phyloP scores from a whole-genome alignment of 306 rosid genomes.

The Trichosanthes truncata region DNA sequence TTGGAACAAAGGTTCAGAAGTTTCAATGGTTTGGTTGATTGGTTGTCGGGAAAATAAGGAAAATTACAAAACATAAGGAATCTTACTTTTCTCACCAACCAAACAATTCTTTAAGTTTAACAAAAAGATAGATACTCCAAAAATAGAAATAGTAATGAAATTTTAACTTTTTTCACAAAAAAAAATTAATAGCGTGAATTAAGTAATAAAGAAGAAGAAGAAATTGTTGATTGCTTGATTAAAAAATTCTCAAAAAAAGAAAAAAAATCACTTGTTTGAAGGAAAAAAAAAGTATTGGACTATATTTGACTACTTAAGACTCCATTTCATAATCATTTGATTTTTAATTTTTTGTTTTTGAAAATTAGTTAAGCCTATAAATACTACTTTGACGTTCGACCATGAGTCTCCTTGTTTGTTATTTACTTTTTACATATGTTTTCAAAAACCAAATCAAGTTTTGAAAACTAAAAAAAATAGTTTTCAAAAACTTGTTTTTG shows the following conservation, averaged over 20 bases:
- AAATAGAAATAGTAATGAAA: not conserved
- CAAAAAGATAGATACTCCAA: not conserved
- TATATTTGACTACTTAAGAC: too few relatives aligned
- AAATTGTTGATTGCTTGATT: not conserved
- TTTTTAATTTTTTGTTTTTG: too few relatives aligned
- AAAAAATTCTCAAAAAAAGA: too few relatives aligned
- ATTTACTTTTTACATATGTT: too few relatives aligned
- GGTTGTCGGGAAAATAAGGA: slow-evolving; percentile 65
- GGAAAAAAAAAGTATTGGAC: not conserved
- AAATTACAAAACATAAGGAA: slow-evolving; percentile 65
- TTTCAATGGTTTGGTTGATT: slow-evolving; percentile 19
- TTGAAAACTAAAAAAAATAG: too few relatives aligned
- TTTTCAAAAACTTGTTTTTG: too few relatives aligned
- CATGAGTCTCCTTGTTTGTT: too few relatives aligned
- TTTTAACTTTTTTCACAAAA: not conserved
- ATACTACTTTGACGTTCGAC: too few relatives aligned
- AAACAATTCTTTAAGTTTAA: slow-evolving; percentile 9
- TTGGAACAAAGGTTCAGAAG: not conserved
- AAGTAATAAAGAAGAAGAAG: not conserved
- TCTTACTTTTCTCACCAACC: slow-evolving; percentile 40
- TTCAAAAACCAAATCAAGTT: too few relatives aligned
- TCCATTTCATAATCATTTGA: too few relatives aligned
- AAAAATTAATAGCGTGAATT: not conserved
- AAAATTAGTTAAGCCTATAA: too few relatives aligned
- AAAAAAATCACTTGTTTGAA: not conserved